Percentiles rank a stretch among this genome's conserved stretches.
These are phyloP conservation scores for Carex parvula DNA, from an alignment of 176 grass and related monocot genomes.

Conservation along the genomic window DNA sequence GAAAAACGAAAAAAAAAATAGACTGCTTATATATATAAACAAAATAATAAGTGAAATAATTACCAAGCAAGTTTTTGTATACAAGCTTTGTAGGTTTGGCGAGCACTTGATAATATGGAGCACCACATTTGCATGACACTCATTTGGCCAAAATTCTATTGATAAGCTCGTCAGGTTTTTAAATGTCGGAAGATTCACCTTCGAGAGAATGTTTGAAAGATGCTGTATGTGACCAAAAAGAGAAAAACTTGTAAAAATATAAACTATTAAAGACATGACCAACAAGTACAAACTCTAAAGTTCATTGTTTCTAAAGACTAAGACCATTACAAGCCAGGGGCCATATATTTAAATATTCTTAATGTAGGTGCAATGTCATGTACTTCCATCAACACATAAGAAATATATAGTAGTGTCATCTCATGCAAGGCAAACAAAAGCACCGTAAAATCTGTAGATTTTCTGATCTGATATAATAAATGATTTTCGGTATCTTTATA, in stretches of 20 bases:
- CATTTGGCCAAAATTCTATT: constrained; percentile 2
- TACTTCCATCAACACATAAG: neutral
- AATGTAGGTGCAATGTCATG: neutral
- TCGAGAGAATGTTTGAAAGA: neutral
- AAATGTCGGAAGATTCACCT: neutral
- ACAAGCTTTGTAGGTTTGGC: constrained; percentile 1
- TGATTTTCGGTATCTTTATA: neutral
- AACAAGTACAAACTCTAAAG: neutral
- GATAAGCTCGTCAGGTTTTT: neutral
- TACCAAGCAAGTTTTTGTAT: neutral
- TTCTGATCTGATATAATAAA: neutral
- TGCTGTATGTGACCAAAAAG: neutral
- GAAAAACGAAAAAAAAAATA: neutral
- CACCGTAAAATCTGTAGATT: neutral
- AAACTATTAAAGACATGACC: neutral
- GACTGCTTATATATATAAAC: neutral
- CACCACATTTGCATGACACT: neutral
- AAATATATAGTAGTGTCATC: neutral
- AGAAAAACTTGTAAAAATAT: neutral
- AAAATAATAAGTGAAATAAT: neutral
- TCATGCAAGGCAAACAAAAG: neutral
- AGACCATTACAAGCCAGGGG: neutral
- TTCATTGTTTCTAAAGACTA: neutral
- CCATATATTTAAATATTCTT: neutral
- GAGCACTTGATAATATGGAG: constrained; percentile 1